Evolutionary conservation across 805 yeast species (phyloP), one percentile per base, ranked within the genome.

Genomic region (Starmerella khaoyaiensis): DNA sequence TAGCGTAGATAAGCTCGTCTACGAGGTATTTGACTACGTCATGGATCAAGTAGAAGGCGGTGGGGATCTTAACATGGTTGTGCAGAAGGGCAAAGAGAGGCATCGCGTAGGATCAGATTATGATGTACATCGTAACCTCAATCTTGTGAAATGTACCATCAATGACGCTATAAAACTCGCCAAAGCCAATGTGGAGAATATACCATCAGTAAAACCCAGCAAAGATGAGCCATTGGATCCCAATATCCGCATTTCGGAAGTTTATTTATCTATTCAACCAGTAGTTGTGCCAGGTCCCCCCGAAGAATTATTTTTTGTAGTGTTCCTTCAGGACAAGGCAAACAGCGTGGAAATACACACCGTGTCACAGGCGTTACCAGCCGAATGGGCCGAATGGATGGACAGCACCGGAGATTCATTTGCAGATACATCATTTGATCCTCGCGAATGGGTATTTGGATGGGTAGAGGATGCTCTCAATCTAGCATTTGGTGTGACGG

Each of bases 381-480:
- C 71, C 31, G 76, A 72, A 54, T 90, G 98, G 98, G 77, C 84
- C 8, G 63, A 71, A n/a, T 90, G 98, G 98, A 66, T 87, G n/a
- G 76, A 72, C 42, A 71, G 51, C 22, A 47, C 49, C 21, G 52
- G 48, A 22, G 51, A 51, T 5, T 57, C 52, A 16, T 56, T 56
- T 28, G 52, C 46, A 17, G 57, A 57, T 4, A 73, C 72, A 41
- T 74, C 65, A 8, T 67, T 76, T 11, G 84, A 79, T 50, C 86
- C 87, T n/a, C 64, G 77, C 29, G 82, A 76, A 41, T 80, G 90
- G 93, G 79, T 80, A 11, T 63, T 67, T 29, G 79, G 72, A 36
- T 80, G 93, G 93, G 65, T 79, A 25, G 76, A 73, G 50, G 77
- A 74, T 47, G 93, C 94, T 0, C 64, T 90, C 35, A 73, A 74